Base-by-base conservation (phyloP, 495 filamentous ascomycete genomes). In the Podospora sp. region DNA sequence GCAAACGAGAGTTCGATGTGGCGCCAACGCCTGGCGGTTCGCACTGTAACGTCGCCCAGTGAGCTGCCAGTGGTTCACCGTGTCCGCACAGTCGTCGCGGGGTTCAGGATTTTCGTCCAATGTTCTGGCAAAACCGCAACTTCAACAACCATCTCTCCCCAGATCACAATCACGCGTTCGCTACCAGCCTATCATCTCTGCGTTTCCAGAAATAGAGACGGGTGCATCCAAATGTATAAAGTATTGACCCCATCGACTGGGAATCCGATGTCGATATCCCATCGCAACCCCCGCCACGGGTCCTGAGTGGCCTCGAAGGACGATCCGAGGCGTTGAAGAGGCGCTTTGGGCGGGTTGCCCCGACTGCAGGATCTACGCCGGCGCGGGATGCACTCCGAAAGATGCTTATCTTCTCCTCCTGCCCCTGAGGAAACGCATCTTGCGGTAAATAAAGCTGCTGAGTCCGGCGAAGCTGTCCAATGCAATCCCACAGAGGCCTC, bases 61-160 rank as follows among this genome's bases (percentile, higher is more conserved):
- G 6, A 33, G 35, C 18, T 29, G 65, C 33, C n/a, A 20, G 29
- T 21, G 6, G 11, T 7, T 27, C 63, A 68, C 66, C 57, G 69
- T 71, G 59, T 24, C 63, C 66, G 63, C 63, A 71, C 63, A 66
- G 67, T 69, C 36, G 55, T 36, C 68, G 51, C 56, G 40, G 60
- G 60, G 56, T 59, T n/a, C 56, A 14, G 11, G 18, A 6, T 59
- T 22, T 6, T 59, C 56, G 26, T 59, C 56, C 56, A 59, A 59
- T 59, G 56, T 33, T 6, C 25, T 12, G 26, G 6, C 9, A 59
- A 7, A 59, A 59, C 9, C 24, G n/a, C 21, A 11, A 33, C 26
- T 14, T 26, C 20, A 55, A 55, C 52, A 24, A n/a, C 40, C 40
- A 46, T 46, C 40, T 46, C 26, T 62, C 29, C 60, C 60, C 33